Evolutionary conservation across 352 stramenopile genomes (phyloP), one percentile per base, ranked within the genome.

Genomic region (Pythium plurisporium): DNA sequence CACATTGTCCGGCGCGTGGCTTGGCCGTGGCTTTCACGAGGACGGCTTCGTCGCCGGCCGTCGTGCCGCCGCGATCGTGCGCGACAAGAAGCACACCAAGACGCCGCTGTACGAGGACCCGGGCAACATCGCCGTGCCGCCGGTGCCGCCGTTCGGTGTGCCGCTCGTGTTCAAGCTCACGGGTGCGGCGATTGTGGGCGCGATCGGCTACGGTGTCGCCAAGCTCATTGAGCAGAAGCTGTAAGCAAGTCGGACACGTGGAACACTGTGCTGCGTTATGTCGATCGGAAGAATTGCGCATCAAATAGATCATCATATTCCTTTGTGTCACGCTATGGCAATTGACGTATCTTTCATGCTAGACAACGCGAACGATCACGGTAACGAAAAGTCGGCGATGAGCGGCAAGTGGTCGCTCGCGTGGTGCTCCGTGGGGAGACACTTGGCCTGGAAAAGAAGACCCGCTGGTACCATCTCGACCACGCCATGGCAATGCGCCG

Each of bases 11-110:
- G 84, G 84, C 47, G 69, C 71, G 47, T 94, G 84, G 84, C 64
- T 94, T 42, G 84, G 84, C 41, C 82, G 84, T 48, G 84, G 84
- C 20, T 94, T 94, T 72, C 84, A 94, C 62, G 84, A 94, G 61
- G 84, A 94, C 49, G 84, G 84, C 20, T 94, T 94, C 52, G 84
- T 94, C 8, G 78, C 84, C n/a, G 84, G 84, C 20, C 82, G 84
- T 36, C 80, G 84, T 23, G 84, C 78, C 8, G 84, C 84, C 20
- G 74, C 77, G 36, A 94, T 94, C 34, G 64, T 92, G 42, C 82
- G 84, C 56, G 77, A 94, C 60, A 64, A 76, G 43, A 88, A 86
- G 69, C 72, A 90, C 69, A 77, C 63, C 41, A 76, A 74, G 62
- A 90, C 82, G 33, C 48, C 58, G 31, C 62, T 94, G 62, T 94